Evolutionary conservation across 768 basidiomycete species (phyloP), one percentile per base, ranked within the genome.

Genomic region (Kwoniella dendrophila): DNA sequence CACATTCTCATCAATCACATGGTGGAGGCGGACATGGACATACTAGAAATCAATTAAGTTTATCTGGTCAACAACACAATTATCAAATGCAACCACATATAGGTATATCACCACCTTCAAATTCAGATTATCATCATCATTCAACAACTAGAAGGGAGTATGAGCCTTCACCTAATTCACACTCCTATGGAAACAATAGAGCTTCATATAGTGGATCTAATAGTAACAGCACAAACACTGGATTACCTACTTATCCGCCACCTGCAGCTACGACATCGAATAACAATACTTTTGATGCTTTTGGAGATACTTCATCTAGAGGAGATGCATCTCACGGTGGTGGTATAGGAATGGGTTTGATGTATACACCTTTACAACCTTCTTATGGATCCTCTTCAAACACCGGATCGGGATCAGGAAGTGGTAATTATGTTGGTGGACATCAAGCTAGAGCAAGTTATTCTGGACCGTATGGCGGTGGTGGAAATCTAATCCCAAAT

Each of bases 31-130:
- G 60, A 2, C 52, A 49, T 18, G 34, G 47, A 12, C 43, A 54
- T 12, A 63, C 65, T 55, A 59, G 68, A 24, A 22, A 56, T 8
- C 50, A 62, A n/a, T 22, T 49, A 4, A 66, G 64, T 34, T 48
- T 49, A 45, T 30, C 52, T 18, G 51, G 57, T 43, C 8, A n/a
- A 30, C 43, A 29, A 24, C 58, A 57, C n/a, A 30, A 1, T 27
- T 72, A 72, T 55, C 67, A 70, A 34, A 75, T 75, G 73, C 71
- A 75, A 48, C 73, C 73, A 2, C 68, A 59, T 29, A 72, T 72
- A 34, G 65, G 70, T 16, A 52, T 65, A n/a, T 61, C 69, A 0
- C 67, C 73, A 3, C 62, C 64, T 38, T 22, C 48, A 5, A 34
- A 57, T 18, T 57, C 53, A 41, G 55, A 55, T 29, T 26, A 38